These are phyloP conservation scores for Mycena haematopus DNA, from an alignment of 768 basidiomycete genomes.

Conservation along the genomic window DNA sequence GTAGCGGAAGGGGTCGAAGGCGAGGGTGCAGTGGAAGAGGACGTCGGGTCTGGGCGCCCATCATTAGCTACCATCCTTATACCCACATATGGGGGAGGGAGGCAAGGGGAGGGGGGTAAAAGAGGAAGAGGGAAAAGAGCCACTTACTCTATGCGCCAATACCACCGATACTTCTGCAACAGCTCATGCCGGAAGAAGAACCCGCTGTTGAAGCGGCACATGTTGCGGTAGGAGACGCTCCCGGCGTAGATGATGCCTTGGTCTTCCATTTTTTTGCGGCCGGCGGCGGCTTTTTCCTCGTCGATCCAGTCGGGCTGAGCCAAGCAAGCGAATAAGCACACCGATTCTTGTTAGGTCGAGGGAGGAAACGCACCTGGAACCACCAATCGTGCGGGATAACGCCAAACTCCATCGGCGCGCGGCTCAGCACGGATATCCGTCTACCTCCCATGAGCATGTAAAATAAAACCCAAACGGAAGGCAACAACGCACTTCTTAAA, in stretches of 20 bases:
- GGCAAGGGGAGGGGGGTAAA: not conserved
- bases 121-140: not conserved
- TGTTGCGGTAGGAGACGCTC: slow-evolving; percentile 59
- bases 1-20: slow-evolving; percentile 70
- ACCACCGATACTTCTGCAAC: slow-evolving; percentile 73
- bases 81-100: too few relatives aligned
- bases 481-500: slow-evolving; percentile 66
- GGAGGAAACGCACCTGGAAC: slow-evolving; percentile 48
- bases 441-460: too few relatives aligned
- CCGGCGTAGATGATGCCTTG: slow-evolving; percentile 52
- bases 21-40: slow-evolving; percentile 75
- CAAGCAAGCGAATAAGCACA: not conserved
- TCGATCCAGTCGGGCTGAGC: slow-evolving; percentile 68
- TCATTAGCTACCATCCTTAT: not conserved
- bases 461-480: too few relatives aligned
- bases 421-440: slow-evolving; percentile 39
- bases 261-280: slow-evolving; percentile 67
- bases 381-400: slow-evolving; percentile 73
- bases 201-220: slow-evolving; percentile 77
- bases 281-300: slow-evolving; percentile 62
- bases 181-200: slow-evolving; percentile 79
- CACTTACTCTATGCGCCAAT: slow-evolving; percentile 74
- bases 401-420: slow-evolving; percentile 55
- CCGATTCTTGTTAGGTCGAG: not conserved
- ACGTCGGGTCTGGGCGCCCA: slow-evolving; percentile 54